Base-by-base conservation (phyloP, 331 rosid species). In the Malus hybrid region DNA sequence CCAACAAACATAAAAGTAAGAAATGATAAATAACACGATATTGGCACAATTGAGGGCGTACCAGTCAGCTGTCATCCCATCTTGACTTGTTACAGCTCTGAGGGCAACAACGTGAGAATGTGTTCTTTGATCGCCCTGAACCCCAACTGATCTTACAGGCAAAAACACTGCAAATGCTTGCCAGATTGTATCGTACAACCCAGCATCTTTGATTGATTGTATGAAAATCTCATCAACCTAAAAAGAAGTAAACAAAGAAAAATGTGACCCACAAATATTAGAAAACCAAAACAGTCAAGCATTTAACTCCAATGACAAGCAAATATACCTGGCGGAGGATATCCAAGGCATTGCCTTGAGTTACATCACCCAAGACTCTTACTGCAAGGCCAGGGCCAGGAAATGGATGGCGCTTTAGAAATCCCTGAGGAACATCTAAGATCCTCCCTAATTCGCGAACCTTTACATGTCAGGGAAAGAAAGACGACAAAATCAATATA, bases 31-130 rank as follows among this genome's bases (percentile, higher is more conserved):
- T 48, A 73, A 55, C 20, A 71, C 52, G 54, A 22, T 36, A 36
- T 54, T 16, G 36, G 56, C 33, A 76, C n/a, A 62, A 67, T 66
- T 65, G 69, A 73, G 82, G 72, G 65, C 85, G 76, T 89, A 92
- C 99, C 99, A 95, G 74, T 90, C 97, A 39, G 99, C 99, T 3
- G 99, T 95, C 99, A 95, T 95, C 84, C 99, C 99, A 82, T 95
- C 99, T 79, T 95, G 96, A 85, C 99, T 95, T 10, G 99, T 95
- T 67, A 95, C 97, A 71, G 99, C 99, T 83, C 99, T 84, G 15
- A 95, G 92, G 65, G 93, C 91, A 70, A 95, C 97, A 54, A 93
- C 97, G 83, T 95, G 97, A 71, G 97, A 93, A 80, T 95, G 99
- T 34, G 99, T 95, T 87, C 99, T 87, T 78, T 92, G 96, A 81